A percentile compares a stretch with the other conserved stretches of the same genome.
Evolutionary conservation across 1,284 basidiomycete species (phyloP).

Genomic region (Quambalaria eucalypti): DNA sequence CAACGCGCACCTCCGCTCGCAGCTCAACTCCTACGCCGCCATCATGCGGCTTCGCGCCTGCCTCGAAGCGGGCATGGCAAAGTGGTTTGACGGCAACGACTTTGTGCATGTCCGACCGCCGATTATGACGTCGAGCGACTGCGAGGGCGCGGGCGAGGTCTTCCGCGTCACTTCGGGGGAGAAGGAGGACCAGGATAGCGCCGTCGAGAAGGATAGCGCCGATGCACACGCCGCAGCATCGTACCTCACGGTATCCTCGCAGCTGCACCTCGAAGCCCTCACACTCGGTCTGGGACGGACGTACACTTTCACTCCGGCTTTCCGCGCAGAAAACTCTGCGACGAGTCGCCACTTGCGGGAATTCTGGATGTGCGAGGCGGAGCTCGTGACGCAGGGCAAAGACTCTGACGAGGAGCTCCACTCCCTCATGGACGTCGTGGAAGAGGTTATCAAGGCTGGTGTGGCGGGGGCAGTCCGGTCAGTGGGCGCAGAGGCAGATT

Average conservation of each 20-base stretch:
- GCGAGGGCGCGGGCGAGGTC: slow-evolving; percentile 93
- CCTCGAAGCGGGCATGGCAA: slow-evolving; percentile 17
- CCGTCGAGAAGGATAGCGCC: slow-evolving; percentile 44
- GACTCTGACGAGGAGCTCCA: slow-evolving; percentile 2
- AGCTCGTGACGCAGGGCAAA: slow-evolving; percentile 13
- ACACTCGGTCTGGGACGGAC: slow-evolving; percentile 64
- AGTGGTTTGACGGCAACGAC: slow-evolving; percentile 51
- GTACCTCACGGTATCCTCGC: slow-evolving; percentile 85
- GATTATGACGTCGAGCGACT: slow-evolving; percentile 79
- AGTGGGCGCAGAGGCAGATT: background rate
- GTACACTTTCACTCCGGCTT: slow-evolving; percentile 83
- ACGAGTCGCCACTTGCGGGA: slow-evolving; percentile 90
- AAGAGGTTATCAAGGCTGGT: slow-evolving; percentile 19
- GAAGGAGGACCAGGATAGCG: too few relatives aligned
- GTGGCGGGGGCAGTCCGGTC: slow-evolving; percentile 8
- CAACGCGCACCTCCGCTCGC: slow-evolving; percentile 23
- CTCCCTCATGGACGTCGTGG: slow-evolving; percentile 19
- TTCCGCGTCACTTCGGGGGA: too few relatives aligned
- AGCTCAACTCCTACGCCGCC: slow-evolving; percentile 16
- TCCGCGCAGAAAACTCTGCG: slow-evolving; percentile 79
- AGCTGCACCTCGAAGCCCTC: slow-evolving; percentile 87
- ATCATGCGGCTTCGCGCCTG: slow-evolving; percentile 18
- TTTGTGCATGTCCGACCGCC: slow-evolving; percentile 77
- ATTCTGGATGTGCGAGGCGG: slow-evolving; percentile 98
- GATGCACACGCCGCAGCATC: background rate